A percentile compares a stretch with the other conserved stretches of the same genome.
phyloP scores from a whole-genome alignment of 805 yeast species.

The Saccharomycopsis synnaedendra region DNA sequence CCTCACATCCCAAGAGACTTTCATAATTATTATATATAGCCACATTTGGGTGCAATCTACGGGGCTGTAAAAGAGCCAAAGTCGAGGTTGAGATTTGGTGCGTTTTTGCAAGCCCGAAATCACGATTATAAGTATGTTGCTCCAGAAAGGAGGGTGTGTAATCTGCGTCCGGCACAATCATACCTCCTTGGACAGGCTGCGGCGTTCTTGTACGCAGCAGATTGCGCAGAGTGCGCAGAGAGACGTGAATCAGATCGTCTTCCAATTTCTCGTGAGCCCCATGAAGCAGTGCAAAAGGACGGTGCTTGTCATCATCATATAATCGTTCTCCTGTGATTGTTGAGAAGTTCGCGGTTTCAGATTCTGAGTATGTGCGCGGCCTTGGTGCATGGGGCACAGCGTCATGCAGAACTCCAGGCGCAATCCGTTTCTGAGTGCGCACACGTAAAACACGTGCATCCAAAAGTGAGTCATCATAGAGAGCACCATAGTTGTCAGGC shows the following conservation, averaged over 20 bases:
- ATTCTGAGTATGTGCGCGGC: slow-evolving; percentile 47
- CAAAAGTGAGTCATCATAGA: slow-evolving; percentile 2
- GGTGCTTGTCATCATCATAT: slow-evolving; percentile 40
- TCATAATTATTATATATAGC: slow-evolving; percentile 13
- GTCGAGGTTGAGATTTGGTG: slow-evolving; percentile 17
- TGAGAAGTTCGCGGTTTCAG: slow-evolving; percentile 51
- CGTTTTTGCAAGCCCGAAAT: slow-evolving; percentile 15
- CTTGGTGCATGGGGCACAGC: not conserved
- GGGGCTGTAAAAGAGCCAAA: slow-evolving; percentile 10
- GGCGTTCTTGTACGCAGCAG: no score
- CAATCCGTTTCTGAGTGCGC: slow-evolving; percentile 4
- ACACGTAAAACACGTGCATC: slow-evolving; percentile 7
- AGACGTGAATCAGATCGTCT: slow-evolving; percentile 14
- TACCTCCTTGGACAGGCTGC: slow-evolving; percentile 15
- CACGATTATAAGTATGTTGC: slow-evolving; percentile 9
- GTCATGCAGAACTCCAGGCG: no score
- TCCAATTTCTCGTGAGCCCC: slow-evolving; percentile 12
- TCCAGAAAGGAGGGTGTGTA: slow-evolving; percentile 11
- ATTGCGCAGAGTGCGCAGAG: no score
- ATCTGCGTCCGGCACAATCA: slow-evolving; percentile 16
- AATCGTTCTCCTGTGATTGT: slow-evolving; percentile 40
- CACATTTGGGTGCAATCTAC: slow-evolving; percentile 13
- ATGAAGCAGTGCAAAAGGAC: slow-evolving; percentile 26
- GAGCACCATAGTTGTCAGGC: slow-evolving; percentile 7
- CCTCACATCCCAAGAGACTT: slow-evolving; percentile 42